Evolutionary conservation across 2,329 filamentous ascomycete species (phyloP).

Genomic region (Pseudopyrenochaeta lycopersici): DNA sequence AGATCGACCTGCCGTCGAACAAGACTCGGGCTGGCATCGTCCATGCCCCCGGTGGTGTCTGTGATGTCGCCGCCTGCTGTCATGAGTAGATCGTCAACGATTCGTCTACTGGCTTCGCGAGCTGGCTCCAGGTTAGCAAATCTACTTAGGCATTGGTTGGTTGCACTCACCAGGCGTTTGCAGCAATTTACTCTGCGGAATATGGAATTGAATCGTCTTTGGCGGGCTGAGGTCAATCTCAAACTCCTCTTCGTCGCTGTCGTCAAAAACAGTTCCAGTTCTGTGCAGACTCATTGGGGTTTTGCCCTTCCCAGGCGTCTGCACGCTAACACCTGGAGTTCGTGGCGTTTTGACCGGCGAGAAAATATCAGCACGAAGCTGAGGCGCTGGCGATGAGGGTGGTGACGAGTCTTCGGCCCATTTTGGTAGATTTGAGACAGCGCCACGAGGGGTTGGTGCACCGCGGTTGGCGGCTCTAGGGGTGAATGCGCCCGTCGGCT

Average conservation of each 20-base stretch:
- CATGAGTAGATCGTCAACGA: constrained; percentile 80
- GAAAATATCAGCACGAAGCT: constrained; percentile 86
- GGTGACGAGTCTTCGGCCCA: constrained; percentile 58
- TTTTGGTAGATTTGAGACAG: constrained; percentile 28
- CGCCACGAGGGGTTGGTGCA: constrained; percentile 33
- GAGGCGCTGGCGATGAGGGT: constrained; percentile 71
- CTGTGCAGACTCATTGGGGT: constrained; percentile 60
- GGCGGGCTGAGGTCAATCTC: constrained; percentile 78
- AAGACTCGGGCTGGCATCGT: constrained; percentile 59
- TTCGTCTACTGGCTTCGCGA: constrained; percentile 79
- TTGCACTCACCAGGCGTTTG: constrained; percentile 77
- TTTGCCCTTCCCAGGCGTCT: constrained; percentile 67
- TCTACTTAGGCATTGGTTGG: no score
- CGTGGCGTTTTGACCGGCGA: constrained; percentile 72
- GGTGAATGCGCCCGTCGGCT: constrained; percentile 48
- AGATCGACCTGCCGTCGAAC: constrained; percentile 55
- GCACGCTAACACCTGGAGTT: constrained; percentile 85
- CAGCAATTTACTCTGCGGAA: constrained; percentile 78
- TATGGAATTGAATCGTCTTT: constrained; percentile 88
- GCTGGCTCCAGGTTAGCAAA: constrained; percentile 57
- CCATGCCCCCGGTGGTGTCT: constrained; percentile 53
- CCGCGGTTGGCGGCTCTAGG: constrained; percentile 47
- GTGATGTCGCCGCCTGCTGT: constrained; percentile 73
- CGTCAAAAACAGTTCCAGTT: constrained; percentile 68
- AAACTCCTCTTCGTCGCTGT: constrained; percentile 73